These are phyloP conservation scores for Vitis vinifera DNA, from an alignment of 164 flowering plant genomes.

Conservation along the genomic window ASM3070453v1 NC_081815.1:19885001-19885500, in stretches of 20 bases:
- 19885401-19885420: slow-evolving; percentile 15
- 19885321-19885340: background rate
- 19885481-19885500: background rate
- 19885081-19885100: slow-evolving; percentile 2
- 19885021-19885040: background rate
- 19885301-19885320: background rate
- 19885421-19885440: slow-evolving; percentile 10
- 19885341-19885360: too few relatives aligned
- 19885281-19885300: slow-evolving; percentile 6
- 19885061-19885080: slow-evolving; percentile 6
- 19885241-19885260: background rate
- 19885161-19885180: background rate
- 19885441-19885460: slow-evolving; percentile 4
- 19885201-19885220: background rate
- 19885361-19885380: background rate
- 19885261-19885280: background rate
- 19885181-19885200: slow-evolving; percentile 8
- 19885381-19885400: slow-evolving; percentile 6
- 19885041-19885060: background rate
- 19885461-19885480: background rate
- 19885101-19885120: slow-evolving; percentile 2
- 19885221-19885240: slow-evolving; percentile 6
- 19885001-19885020: background rate
- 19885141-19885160: background rate
- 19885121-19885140: background rate